Conservation (phyloP, 2,329 filamentous ascomycete genomes). For the Byssothecium circinans region DNA sequence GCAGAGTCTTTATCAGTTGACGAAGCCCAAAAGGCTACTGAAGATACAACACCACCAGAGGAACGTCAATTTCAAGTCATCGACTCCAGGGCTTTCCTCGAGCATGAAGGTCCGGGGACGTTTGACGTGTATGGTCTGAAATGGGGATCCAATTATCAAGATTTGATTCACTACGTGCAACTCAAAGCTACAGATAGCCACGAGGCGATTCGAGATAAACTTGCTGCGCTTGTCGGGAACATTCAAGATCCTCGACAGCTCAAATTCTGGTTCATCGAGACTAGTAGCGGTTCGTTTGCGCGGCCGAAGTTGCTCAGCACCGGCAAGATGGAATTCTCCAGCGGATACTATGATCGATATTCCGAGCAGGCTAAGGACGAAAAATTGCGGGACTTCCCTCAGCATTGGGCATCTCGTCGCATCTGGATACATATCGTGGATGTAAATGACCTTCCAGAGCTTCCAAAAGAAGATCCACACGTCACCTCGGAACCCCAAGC, state of each 20-base stretch:
- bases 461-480: conserved; percentile 14
- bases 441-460: conserved; percentile 32
- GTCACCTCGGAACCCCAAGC: background rate
- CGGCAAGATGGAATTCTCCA: conserved; percentile 37
- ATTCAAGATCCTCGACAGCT: conserved; percentile 43
- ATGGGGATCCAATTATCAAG: conserved; percentile 17
- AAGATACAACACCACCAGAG: conserved; percentile 10
- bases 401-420: conserved; percentile 22
- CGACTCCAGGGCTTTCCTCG: conserved; percentile 35
- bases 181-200: conserved; percentile 28
- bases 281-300: conserved; percentile 29
- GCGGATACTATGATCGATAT: conserved; percentile 32
- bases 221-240: conserved; percentile 27
- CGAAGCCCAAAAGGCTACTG: conserved; percentile 7
- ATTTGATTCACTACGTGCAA: conserved; percentile 22
- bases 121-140: conserved; percentile 38
- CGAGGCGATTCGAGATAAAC: conserved; percentile 33
- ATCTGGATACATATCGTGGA: conserved; percentile 41
- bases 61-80: conserved; percentile 35
- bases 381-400: conserved; percentile 25
- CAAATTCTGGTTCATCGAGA: conserved; percentile 45
- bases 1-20: conserved; percentile 7
- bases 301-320: conserved; percentile 35
- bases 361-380: conserved; percentile 26
- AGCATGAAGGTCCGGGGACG: conserved; percentile 42